Percentiles rank a stretch among this genome's conserved stretches.
Conservation (phyloP, 2,329 filamentous ascomycete species). For the Curvularia hawaiiensis region DNA sequence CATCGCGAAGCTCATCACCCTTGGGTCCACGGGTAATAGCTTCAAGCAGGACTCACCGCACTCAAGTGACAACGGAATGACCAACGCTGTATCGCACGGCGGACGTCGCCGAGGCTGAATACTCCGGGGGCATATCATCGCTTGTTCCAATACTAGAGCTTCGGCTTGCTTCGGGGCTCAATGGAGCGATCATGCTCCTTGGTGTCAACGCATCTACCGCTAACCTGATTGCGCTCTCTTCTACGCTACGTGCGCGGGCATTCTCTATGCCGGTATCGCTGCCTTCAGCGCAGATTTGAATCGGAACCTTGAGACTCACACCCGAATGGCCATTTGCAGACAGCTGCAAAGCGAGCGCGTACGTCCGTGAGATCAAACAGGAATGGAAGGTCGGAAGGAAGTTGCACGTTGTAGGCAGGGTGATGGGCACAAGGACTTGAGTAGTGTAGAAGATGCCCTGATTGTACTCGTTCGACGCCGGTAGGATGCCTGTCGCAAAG, state of each 20-base stretch:
- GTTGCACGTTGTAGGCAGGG: conserved; percentile 63
- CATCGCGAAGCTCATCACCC: not conserved
- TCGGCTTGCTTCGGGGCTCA: conserved; percentile 11
- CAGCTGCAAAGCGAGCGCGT: conserved; percentile 65
- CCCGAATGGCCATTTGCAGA: conserved; percentile 49
- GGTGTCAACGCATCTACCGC: conserved; percentile 45
- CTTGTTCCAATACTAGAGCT: conserved; percentile 12
- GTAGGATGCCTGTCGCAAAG: conserved; percentile 40
- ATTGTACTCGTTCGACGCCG: conserved; percentile 49
- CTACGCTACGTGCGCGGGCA: conserved; percentile 37
- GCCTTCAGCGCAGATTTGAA: conserved; percentile 52
- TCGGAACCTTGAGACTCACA: conserved; percentile 51
- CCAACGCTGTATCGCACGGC: conserved; percentile 12
- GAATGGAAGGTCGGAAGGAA: conserved; percentile 74
- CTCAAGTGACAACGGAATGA: conserved; percentile 8
- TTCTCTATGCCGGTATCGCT: conserved; percentile 43
- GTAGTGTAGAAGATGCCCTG: conserved; percentile 64
- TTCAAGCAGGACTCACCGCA: not conserved
- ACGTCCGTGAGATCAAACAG: conserved; percentile 68
- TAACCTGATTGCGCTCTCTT: conserved; percentile 30
- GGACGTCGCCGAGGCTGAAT: conserved; percentile 28
- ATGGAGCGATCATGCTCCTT: conserved; percentile 42
- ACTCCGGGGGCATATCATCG: conserved; percentile 39
- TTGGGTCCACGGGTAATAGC: too few species aligned
- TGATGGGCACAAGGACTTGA: conserved; percentile 66